These are phyloP conservation scores for Lentinula boryana DNA, from an alignment of 768 basidiomycete species.

Conservation along the genomic window DNA sequence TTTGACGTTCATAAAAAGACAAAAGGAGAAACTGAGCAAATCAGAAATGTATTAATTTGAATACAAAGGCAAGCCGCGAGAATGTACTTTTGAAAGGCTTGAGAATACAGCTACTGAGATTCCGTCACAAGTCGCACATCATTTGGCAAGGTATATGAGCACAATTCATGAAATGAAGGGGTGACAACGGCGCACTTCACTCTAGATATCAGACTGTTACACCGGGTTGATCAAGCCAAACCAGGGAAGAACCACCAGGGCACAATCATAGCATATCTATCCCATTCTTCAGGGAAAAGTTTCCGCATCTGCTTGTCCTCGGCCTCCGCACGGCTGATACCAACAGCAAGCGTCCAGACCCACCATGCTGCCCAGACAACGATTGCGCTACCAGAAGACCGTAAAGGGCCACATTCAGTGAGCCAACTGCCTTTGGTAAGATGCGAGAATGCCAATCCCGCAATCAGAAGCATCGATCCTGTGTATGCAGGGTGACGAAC, in stretches of 20 bases:
- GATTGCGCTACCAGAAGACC: conserved; percentile 16
- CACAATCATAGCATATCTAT: conserved; percentile 33
- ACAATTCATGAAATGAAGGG: background rate
- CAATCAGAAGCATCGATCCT: conserved; percentile 44
- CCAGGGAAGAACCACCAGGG: conserved; percentile 45
- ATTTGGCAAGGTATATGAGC: background rate
- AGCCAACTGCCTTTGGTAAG: conserved; percentile 42
- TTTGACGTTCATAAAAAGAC: too few species aligned
- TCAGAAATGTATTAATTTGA: background rate
- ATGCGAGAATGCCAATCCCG: conserved; percentile 39
- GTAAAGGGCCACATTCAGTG: conserved; percentile 26
- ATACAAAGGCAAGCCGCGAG: background rate
- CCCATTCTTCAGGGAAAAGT: conserved; percentile 39
- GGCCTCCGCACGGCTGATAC: conserved; percentile 37
- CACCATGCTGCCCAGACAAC: conserved; percentile 32
- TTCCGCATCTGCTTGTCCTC: conserved; percentile 42
- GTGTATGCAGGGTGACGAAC: conserved; percentile 55
- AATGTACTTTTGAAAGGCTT: background rate
- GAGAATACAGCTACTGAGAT: background rate
- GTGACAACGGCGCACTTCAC: background rate
- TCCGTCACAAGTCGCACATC: background rate
- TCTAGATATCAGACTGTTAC: background rate
- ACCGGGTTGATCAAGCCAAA: conserved; percentile 12
- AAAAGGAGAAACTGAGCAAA: background rate
- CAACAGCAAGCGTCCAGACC: conserved; percentile 36